Conservation (phyloP, 805 yeast genomes). For the Jamesozyma lodderae region DNA sequence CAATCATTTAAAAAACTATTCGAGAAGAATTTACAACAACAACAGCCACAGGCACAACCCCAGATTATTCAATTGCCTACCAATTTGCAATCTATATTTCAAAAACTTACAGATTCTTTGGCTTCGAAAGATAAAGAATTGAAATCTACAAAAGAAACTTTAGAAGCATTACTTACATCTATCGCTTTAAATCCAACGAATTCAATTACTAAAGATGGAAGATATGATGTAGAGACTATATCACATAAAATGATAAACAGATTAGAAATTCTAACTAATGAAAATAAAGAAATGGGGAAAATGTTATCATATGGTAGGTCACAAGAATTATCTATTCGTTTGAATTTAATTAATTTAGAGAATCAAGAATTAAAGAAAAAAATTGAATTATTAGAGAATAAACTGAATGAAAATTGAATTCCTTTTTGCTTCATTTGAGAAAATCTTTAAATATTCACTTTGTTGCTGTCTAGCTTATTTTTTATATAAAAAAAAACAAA, state of each 20-base stretch:
- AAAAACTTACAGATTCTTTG: slow-evolving; percentile 40
- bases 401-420: no score
- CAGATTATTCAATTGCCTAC: slow-evolving; percentile 32
- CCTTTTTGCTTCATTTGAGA: no score
- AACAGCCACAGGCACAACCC: slow-evolving; percentile 1
- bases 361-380: slow-evolving; percentile 37
- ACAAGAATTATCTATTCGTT: slow-evolving; percentile 59
- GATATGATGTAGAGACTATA: slow-evolving; percentile 65
- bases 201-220: slow-evolving; percentile 42
- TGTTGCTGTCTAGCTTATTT: no score
- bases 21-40: not conserved
- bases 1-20: slow-evolving; percentile 28
- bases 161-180: slow-evolving; percentile 56
- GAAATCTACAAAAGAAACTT: slow-evolving; percentile 48
- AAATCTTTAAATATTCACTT: no score
- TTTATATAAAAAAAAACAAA: no score
- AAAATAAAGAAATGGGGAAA: slow-evolving; percentile 60
- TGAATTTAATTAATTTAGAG: slow-evolving; percentile 49
- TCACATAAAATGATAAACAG: slow-evolving; percentile 64
- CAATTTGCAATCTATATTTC: slow-evolving; percentile 39
- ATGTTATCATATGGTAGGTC: slow-evolving; percentile 71
- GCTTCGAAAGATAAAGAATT: slow-evolving; percentile 42
- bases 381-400: slow-evolving; percentile 6
- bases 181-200: slow-evolving; percentile 43
- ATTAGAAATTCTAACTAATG: slow-evolving; percentile 50